Evolutionary conservation across 306 rosid species (phyloP).

Genomic region (Lithocarpus polystachyus): DNA sequence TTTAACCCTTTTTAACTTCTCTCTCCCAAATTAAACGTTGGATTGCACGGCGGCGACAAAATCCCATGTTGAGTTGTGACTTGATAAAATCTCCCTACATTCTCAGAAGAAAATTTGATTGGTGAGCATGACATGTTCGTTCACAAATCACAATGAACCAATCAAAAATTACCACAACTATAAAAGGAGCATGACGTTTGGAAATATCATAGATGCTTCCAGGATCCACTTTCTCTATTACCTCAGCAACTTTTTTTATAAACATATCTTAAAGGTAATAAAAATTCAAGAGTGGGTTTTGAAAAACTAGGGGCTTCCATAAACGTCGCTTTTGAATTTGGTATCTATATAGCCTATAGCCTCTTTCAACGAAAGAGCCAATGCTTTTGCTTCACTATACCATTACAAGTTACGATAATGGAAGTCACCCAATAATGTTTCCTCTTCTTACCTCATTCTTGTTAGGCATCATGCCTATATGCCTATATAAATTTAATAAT

Average conservation of each 20-base stretch:
- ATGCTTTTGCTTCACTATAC: conserved; percentile 13
- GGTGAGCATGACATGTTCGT: conserved; percentile 31
- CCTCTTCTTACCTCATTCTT: conserved; percentile 30
- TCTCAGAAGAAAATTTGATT: not conserved
- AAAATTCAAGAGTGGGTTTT: conserved; percentile 17
- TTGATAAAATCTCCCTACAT: no score
- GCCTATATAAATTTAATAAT: not conserved
- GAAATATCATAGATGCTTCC: conserved; percentile 34
- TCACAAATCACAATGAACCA: conserved; percentile 16
- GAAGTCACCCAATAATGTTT: conserved; percentile 26
- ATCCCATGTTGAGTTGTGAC: no score
- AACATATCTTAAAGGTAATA: not conserved
- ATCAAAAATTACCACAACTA: not conserved
- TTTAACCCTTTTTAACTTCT: no score
- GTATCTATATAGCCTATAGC: not conserved
- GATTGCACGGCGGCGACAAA: no score
- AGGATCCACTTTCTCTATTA: conserved; percentile 38
- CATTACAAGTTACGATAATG: conserved; percentile 1
- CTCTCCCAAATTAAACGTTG: no score
- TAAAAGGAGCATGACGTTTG: conserved; percentile 38
- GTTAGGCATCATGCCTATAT: not conserved
- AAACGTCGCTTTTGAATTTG: no score
- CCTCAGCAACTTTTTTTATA: conserved; percentile 27
- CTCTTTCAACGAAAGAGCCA: conserved; percentile 8
- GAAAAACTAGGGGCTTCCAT: conserved; percentile 10